These are phyloP conservation scores for Penicillium paxilli DNA, from an alignment of 495 filamentous ascomycete genomes.

Conservation along the genomic window DNA sequence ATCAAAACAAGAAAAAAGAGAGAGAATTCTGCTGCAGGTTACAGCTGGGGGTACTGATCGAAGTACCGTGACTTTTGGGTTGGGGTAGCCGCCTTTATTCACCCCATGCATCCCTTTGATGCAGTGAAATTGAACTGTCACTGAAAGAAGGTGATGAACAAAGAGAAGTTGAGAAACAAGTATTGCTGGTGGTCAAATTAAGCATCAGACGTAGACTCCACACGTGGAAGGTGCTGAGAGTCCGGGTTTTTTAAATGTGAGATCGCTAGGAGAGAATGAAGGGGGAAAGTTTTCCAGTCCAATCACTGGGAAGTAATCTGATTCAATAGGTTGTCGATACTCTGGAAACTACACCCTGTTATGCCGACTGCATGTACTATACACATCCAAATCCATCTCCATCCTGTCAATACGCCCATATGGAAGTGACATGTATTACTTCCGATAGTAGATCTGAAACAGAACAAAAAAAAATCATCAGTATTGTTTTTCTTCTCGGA, in stretches of 20 bases:
- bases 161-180: neutral
- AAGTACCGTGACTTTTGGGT: neutral
- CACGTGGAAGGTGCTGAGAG: conserved; percentile 12
- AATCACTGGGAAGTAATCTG: conserved; percentile 11
- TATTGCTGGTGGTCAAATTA: conserved; percentile 8
- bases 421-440: conserved; percentile 23
- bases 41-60: neutral
- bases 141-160: neutral
- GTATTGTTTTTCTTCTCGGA: conserved; percentile 2
- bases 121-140: neutral
- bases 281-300: conserved; percentile 20
- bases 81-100: neutral
- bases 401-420: conserved; percentile 17
- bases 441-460: conserved; percentile 40
- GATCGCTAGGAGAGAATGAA: conserved; percentile 1
- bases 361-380: conserved; percentile 12
- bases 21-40: neutral
- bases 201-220: conserved; percentile 15
- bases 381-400: conserved; percentile 8
- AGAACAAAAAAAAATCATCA: conserved; percentile 16
- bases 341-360: conserved; percentile 21
- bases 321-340: conserved; percentile 12
- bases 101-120: neutral
- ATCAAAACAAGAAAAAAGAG: too few relatives aligned
- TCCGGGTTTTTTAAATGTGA: conserved; percentile 16